Evolutionary conservation across 1,284 basidiomycete genomes (phyloP), one percentile per base, ranked within the genome.

Genomic region (Fomes fomentarius): DNA sequence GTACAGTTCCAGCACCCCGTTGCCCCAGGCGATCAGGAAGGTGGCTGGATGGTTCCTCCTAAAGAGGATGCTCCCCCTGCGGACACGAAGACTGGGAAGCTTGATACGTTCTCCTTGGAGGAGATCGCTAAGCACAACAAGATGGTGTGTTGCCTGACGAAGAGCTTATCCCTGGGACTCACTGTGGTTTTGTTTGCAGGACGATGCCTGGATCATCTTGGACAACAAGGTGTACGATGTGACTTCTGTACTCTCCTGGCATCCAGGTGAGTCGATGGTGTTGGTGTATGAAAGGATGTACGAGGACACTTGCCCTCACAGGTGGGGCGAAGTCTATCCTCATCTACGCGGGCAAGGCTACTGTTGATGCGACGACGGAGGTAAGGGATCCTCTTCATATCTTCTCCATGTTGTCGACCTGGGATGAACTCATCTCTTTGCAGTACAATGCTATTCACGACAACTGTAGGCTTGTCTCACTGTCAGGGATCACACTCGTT

Each of bases 141-240:
- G 34, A 50, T 48, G 56, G 64, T 60, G n/a, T n/a, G n/a, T n/a
- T n/a, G n/a, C n/a, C n/a, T n/a, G n/a, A 35, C 31, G n/a, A n/a
- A n/a, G 35, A 8, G 4, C 10, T 46, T 15, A 3, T 28, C n/a
- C n/a, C n/a, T n/a, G n/a, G 11, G 11, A 28, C 11, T 22, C 26
- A 22, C 8, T 34, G 9, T 17, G 9, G 6, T 9, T 4, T 12
- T 35, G 11, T 17, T 40, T 47, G 3, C 31, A 65, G 62, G 58
- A 65, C n/a, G 65, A 63, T 28, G 61, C 62, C 4, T 66, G 65
- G 65, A 49, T 66, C 17, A 64, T 66, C 26, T 34, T 66, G 19
- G 63, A 66, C 42, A 59, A 63, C 40, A 62, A 64, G 47, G 63
- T 66, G 14, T 66, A 66, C 44, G 65, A 66, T 40, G 60, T 66